Conservation (phyloP, 352 stramenopile species). For the Phytophthora fragariae region DNA sequence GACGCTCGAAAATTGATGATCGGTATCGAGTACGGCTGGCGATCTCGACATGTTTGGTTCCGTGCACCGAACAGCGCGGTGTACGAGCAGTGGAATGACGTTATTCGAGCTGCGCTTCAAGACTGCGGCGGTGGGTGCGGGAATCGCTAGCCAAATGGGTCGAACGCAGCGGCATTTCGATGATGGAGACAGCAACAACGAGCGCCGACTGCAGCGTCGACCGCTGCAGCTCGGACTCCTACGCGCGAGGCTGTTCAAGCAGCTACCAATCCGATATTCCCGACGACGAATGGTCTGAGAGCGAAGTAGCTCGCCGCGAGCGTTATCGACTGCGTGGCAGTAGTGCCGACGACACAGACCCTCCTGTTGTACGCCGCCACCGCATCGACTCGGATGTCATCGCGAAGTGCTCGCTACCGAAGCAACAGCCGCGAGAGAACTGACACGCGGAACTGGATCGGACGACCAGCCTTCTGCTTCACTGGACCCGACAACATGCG, state of each 20-base stretch:
- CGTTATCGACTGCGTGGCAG: slow-evolving; percentile 7
- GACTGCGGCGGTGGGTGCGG: background rate
- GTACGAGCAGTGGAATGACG: slow-evolving; percentile 39
- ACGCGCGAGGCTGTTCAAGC: slow-evolving; percentile 19
- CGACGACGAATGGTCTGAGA: slow-evolving; percentile 35
- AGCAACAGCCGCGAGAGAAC: slow-evolving; percentile 12
- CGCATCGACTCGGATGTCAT: slow-evolving; percentile 16
- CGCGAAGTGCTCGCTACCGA: slow-evolving; percentile 16
- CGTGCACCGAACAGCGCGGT: slow-evolving; percentile 26
- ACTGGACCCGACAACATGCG: slow-evolving; percentile 10
- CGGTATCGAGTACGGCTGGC: slow-evolving; percentile 37
- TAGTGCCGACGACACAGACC: background rate
- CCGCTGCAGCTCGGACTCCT: slow-evolving; percentile 31
- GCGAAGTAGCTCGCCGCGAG: slow-evolving; percentile 7
- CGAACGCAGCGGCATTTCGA: slow-evolving; percentile 27
- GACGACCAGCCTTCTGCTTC: slow-evolving; percentile 17
- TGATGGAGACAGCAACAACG: slow-evolving; percentile 26
- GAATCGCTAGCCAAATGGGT: slow-evolving; percentile 28
- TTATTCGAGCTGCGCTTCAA: slow-evolving; percentile 36
- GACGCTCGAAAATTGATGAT: slow-evolving; percentile 28
- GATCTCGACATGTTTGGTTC: slow-evolving; percentile 28
- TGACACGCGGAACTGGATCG: slow-evolving; percentile 25
- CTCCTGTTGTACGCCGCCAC: background rate
- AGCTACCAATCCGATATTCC: slow-evolving; percentile 40
- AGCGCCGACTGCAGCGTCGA: slow-evolving; percentile 13